Percentiles rank a stretch among this genome's conserved stretches.
Evolutionary conservation across 2,329 filamentous ascomycete genomes (phyloP).

Genomic region (Orbilia oligospora): DNA sequence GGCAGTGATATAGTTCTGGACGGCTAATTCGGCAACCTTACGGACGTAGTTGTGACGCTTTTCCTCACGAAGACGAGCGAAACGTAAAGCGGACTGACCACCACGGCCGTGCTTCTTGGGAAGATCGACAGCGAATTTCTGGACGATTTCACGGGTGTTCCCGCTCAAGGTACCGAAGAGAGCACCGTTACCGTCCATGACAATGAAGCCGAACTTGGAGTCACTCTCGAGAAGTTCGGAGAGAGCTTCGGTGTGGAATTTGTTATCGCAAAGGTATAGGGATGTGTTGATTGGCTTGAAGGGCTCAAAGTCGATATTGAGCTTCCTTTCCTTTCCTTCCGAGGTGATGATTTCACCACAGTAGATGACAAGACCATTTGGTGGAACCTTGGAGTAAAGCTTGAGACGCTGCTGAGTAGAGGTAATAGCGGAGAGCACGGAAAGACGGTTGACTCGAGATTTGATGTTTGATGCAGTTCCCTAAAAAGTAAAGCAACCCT

Average conservation of each 20-base stretch:
- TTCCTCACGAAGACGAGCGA: constrained; percentile 98
- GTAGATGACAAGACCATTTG: constrained; percentile 97
- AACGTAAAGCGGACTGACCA: constrained; percentile 99
- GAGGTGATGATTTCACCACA: constrained; percentile 99
- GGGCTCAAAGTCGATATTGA: constrained; percentile 99
- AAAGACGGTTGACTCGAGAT: constrained; percentile 98
- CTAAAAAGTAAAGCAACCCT: constrained; percentile 68
- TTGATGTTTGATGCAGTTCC: constrained; percentile 99
- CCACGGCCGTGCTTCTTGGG: constrained; percentile 99
- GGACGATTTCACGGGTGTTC: constrained; percentile 95
- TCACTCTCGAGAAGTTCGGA: constrained; percentile 98
- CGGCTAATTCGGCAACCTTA: constrained; percentile 96
- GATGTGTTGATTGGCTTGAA: constrained; percentile 99
- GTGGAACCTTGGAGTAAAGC: constrained; percentile 98
- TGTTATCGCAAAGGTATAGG: constrained; percentile 99
- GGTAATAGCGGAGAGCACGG: constrained; percentile 96
- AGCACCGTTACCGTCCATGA: constrained; percentile 99
- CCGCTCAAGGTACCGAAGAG: constrained; percentile 97
- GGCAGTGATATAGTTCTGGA: constrained; percentile 98
- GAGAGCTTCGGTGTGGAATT: constrained; percentile 98
- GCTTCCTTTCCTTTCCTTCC: constrained; percentile 98
- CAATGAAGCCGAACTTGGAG: constrained; percentile 99
- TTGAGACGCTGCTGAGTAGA: constrained; percentile 99
- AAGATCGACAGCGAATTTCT: constrained; percentile 98
- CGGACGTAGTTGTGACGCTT: constrained; percentile 99